These are phyloP conservation scores for Beauveria brongniartii DNA, from an alignment of 2,329 filamentous ascomycete species.

Conservation along the genomic window DNA sequence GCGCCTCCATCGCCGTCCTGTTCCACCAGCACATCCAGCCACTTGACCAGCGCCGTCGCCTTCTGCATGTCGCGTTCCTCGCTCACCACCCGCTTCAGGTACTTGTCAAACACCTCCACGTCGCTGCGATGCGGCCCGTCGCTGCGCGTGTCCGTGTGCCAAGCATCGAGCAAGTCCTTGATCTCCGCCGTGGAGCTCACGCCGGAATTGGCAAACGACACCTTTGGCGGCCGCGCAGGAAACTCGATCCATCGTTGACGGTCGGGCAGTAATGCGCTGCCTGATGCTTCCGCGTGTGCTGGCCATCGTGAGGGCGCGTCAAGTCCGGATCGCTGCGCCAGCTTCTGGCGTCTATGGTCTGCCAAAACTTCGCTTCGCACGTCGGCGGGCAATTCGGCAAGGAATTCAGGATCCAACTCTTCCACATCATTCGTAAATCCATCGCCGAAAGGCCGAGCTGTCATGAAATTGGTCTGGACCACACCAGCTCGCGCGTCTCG, in stretches of 20 bases:
- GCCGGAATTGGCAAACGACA: slow-evolving; percentile 36
- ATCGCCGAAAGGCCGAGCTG: slow-evolving; percentile 27
- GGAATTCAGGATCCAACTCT: slow-evolving; percentile 61
- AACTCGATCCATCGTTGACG: slow-evolving; percentile 40
- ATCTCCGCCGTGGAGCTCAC: slow-evolving; percentile 49
- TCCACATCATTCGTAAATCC: slow-evolving; percentile 27
- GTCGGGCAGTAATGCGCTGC: slow-evolving; percentile 14
- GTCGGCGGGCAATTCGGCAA: slow-evolving; percentile 75
- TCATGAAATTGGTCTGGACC: slow-evolving; percentile 65
- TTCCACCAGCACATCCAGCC: slow-evolving; percentile 52
- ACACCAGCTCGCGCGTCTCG: slow-evolving; percentile 50
- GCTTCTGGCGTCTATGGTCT: slow-evolving; percentile 53
- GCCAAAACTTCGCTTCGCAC: slow-evolving; percentile 69
- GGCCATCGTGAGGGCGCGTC: slow-evolving; percentile 26
- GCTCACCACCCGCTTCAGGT: slow-evolving; percentile 61
- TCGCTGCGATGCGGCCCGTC: slow-evolving; percentile 77
- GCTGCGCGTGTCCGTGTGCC: slow-evolving; percentile 62
- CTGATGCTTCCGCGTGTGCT: slow-evolving; percentile 18
- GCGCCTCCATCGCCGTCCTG: slow-evolving; percentile 30
- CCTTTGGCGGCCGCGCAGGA: slow-evolving; percentile 35
- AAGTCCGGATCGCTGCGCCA: slow-evolving; percentile 49
- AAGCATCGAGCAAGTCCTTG: slow-evolving; percentile 64
- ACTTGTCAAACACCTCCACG: slow-evolving; percentile 63
- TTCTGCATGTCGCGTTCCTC: slow-evolving; percentile 76
- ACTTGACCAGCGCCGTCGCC: slow-evolving; percentile 59